Evolutionary conservation across 805 yeast genomes (phyloP).

Genomic region (Yarrowia alimentaria): DNA sequence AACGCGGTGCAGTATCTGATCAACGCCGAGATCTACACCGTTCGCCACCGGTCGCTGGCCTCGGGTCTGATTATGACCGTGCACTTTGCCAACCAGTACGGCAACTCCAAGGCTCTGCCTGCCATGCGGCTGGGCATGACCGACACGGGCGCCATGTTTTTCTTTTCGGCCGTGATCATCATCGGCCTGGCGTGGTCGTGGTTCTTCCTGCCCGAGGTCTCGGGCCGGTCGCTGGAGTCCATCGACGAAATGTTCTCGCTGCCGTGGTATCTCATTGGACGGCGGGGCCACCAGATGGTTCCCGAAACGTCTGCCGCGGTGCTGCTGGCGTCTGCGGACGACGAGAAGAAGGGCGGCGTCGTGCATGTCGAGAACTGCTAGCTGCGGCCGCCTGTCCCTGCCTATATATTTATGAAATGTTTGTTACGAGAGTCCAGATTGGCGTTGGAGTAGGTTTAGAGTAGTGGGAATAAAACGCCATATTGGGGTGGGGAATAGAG

Average conservation of each 20-base stretch:
- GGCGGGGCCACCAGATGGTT: conserved; percentile 18
- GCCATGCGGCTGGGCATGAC: conserved; percentile 49
- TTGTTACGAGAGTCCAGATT: background rate
- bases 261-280: conserved; percentile 60
- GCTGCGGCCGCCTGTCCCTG: too few species aligned
- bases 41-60: conserved; percentile 50
- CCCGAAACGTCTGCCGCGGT: conserved; percentile 18
- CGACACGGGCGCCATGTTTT: conserved; percentile 52
- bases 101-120: conserved; percentile 56
- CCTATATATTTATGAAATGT: conserved; percentile 10
- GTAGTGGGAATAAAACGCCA: too few species aligned
- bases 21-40: conserved; percentile 56
- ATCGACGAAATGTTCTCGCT: conserved; percentile 53
- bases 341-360: conserved; percentile 17
- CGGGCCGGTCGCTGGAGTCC: conserved; percentile 52
- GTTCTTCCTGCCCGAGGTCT: conserved; percentile 52
- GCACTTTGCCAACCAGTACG: conserved; percentile 58
- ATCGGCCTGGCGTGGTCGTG: conserved; percentile 49
- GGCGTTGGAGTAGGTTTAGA: conserved; percentile 16
- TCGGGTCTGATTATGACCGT: conserved; percentile 53
- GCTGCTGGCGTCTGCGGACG: conserved; percentile 6
- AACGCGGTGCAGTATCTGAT: conserved; percentile 55
- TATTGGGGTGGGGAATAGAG: background rate
- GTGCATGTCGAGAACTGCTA: conserved; percentile 18
- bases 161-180: conserved; percentile 47